These are phyloP conservation scores for Boletus rubescentipes DNA, from an alignment of 768 basidiomycete species.

Conservation along the genomic window DNA sequence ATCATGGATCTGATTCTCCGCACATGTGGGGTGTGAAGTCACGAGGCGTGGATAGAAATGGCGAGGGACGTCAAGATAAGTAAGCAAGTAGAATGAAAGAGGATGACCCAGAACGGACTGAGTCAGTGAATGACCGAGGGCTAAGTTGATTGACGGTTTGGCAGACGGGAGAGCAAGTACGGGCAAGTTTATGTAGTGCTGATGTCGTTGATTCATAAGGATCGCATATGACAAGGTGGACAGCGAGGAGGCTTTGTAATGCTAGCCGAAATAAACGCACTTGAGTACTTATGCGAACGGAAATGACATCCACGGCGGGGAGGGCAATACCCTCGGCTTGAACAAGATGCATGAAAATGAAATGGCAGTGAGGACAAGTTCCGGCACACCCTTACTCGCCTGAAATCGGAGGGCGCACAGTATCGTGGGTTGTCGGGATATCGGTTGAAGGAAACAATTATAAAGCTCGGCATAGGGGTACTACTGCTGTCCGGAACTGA, in stretches of 20 bases:
- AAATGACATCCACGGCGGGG: constrained; percentile 15
- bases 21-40: constrained; percentile 30
- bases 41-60: constrained; percentile 12
- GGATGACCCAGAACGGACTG: constrained; percentile 2
- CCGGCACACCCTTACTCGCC: constrained; percentile 1
- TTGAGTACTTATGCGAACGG: constrained; percentile 8
- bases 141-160: neutral
- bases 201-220: constrained; percentile 8
- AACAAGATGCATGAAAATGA: neutral
- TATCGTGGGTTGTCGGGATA: constrained; percentile 1
- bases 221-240: neutral
- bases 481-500: neutral
- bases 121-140: neutral
- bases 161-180: constrained; percentile 9
- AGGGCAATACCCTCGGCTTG: constrained; percentile 1
- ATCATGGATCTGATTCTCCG: constrained; percentile 27
- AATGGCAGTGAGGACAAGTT: constrained; percentile 1
- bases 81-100: constrained; percentile 9
- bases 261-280: constrained; percentile 10
- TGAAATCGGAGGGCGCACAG: neutral
- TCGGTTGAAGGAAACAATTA: neutral
- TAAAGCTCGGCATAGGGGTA: neutral
- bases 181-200: constrained; percentile 6
- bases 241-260: neutral
- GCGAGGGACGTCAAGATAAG: constrained; percentile 16